These are phyloP conservation scores for Gaeumannomyces tritici DNA, from an alignment of 2,329 filamentous ascomycete genomes.

Conservation along the genomic window DNA sequence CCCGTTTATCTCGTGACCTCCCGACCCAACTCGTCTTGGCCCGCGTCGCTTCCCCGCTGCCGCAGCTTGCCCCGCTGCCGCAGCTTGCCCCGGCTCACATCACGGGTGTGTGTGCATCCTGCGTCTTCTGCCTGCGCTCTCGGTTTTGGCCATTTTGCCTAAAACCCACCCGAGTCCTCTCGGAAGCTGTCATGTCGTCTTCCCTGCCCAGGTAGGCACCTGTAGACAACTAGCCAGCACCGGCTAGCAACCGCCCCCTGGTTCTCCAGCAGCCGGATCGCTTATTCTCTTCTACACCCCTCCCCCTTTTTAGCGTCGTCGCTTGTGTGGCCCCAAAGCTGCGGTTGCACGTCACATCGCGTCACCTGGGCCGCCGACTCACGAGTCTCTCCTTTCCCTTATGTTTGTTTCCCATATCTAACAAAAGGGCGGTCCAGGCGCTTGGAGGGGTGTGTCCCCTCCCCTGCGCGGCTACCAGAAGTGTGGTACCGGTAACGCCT, in stretches of 20 bases:
- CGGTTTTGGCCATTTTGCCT: not conserved
- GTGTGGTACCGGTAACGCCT: not conserved
- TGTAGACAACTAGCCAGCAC: too few relatives aligned
- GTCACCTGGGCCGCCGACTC: not conserved
- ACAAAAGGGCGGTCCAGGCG: not conserved
- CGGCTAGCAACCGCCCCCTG: too few relatives aligned
- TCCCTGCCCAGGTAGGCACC: too few relatives aligned
- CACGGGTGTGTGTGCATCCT: not conserved
- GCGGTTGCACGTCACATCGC: not conserved
- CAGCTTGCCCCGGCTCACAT: too few relatives aligned
- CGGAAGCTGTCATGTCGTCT: not conserved
- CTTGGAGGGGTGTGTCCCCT: not conserved
- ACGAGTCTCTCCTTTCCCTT: not conserved
- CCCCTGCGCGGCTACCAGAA: not conserved
- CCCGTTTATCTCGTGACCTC: too few relatives aligned
- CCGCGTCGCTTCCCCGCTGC: not conserved
- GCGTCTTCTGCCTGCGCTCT: not conserved
- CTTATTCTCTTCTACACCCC: not conserved
- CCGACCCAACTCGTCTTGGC: not conserved
- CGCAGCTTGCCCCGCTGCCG: too few relatives aligned
- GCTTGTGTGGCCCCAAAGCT: not conserved
- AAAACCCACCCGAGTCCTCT: not conserved
- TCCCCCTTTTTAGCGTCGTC: not conserved
- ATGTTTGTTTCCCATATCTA: not conserved
- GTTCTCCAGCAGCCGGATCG: not conserved